These are phyloP conservation scores for Pseudogymnoascus sp. DNA, from an alignment of 2,329 filamentous ascomycete species.

Conservation along the genomic window DNA sequence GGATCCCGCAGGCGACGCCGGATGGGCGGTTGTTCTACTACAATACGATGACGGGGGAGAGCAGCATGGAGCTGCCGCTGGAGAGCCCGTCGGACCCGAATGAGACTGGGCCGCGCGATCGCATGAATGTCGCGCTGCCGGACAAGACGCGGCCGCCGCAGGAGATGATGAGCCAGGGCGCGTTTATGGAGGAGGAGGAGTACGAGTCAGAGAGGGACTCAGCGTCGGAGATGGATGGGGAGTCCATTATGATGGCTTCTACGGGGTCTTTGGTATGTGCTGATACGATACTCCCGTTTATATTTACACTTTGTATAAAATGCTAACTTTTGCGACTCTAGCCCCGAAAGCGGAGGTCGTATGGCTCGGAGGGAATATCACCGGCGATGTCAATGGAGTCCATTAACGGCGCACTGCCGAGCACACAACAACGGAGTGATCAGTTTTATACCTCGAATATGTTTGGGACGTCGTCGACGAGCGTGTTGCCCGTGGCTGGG, in stretches of 20 bases:
- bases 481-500: conserved; percentile 22
- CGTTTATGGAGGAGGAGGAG: conserved; percentile 72
- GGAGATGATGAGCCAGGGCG: conserved; percentile 81
- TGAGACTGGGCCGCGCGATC: conserved; percentile 80
- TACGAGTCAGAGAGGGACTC: conserved; percentile 79
- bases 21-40: conserved; percentile 95
- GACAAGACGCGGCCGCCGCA: conserved; percentile 83
- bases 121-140: conserved; percentile 79
- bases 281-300: conserved; percentile 8
- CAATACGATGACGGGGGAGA: conserved; percentile 94
- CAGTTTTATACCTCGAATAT: conserved; percentile 42
- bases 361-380: conserved; percentile 57
- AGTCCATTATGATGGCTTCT: conserved; percentile 60
- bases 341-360: conserved; percentile 56
- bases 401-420: conserved; percentile 60
- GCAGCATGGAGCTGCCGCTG: conserved; percentile 86
- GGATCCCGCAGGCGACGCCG: conserved; percentile 94
- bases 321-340: conserved; percentile 25
- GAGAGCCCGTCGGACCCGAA: conserved; percentile 75
- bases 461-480: conserved; percentile 46
- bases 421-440: conserved; percentile 49
- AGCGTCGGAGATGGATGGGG: conserved; percentile 77
- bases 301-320: conserved; percentile 3
- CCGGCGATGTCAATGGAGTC: conserved; percentile 89
- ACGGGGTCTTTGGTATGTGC: conserved; percentile 57